Conservation (phyloP, 2,329 filamentous ascomycete genomes). For the Botryotinia calthae region DNA sequence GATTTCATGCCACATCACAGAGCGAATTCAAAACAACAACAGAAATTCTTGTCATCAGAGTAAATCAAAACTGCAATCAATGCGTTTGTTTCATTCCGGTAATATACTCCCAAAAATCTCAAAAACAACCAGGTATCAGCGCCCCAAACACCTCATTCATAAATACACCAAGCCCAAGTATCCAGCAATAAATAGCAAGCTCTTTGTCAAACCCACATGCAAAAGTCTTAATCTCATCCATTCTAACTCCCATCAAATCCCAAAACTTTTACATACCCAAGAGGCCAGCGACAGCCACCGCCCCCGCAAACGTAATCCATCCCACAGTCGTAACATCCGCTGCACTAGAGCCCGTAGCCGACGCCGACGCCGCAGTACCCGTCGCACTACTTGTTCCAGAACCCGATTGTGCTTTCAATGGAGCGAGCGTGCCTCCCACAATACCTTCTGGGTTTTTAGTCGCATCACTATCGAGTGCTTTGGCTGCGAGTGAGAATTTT, state of each 20-base stretch:
- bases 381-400: constrained; percentile 3
- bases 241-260: not conserved
- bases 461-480: not conserved
- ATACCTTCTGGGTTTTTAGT: not conserved
- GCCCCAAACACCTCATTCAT: not conserved
- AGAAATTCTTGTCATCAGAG: not conserved
- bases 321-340: not conserved
- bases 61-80: not conserved
- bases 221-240: not conserved
- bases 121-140: not conserved
- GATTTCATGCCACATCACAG: not conserved
- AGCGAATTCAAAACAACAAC: not conserved
- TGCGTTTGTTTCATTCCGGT: not conserved
- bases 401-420: not conserved
- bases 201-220: not conserved
- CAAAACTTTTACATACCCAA: not conserved
- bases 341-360: not conserved
- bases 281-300: constrained; percentile 1
- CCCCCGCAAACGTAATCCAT: not conserved
- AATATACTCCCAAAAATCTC: not conserved
- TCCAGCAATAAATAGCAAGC: not conserved
- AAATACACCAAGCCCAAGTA: not conserved
- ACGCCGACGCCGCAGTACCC: not conserved
- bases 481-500: not conserved
- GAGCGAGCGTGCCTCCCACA: constrained; percentile 1